Base-by-base conservation (phyloP, 2,329 filamentous ascomycete genomes). In the Dryadomyces quercus-mongolicae region DNA sequence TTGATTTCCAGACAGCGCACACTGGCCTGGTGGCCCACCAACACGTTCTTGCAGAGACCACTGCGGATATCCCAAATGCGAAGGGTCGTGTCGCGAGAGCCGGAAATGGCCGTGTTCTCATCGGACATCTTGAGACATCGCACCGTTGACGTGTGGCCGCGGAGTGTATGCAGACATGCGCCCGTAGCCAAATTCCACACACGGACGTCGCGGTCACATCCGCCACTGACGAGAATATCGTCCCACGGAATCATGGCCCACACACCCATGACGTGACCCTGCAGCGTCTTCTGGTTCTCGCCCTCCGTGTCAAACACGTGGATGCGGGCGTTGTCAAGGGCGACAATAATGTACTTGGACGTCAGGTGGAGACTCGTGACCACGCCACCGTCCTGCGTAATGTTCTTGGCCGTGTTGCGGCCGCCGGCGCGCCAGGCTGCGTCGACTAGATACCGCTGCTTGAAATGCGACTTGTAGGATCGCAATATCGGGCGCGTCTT, bases 211-310 rank as follows among this genome's bases (percentile, higher is more conserved):
- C 93, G 82, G 71, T 98, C 93, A 67, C 93, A 98, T 6, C 93
- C 93, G 62, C 93, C 93, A 63, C 90, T 96, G 57, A 98, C 93
- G 57, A 98, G 77, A 53, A 88, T 86, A 67, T 98, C 92, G 56
- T 88, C 92, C 88, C 91, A 96, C 7, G 93, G 93, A 22, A 98
- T 90, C 92, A 98, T 97, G 50, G 93, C 93, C 93, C 93, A 98
- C 20, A 98, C 93, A 44, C 93, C 93, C 93, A 98, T 98, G 47
- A 97, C 88, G 71, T 98, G 93, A 12, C 93, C 93, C 65, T 93
- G 86, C 31, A 98, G 73, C 2, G 89, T 95, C 66, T 90, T 88
- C 62, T 95, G 84, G 59, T 89, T 83, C 61, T 90, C 84, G 38
- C 93, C 93, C 60, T 93, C 82, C 0, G 89, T 91, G 67, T 97